Evolutionary conservation across 305 asterid genomes (phyloP), one percentile per base, ranked within the genome.

Genomic region (Fraxinus sp.): DNA sequence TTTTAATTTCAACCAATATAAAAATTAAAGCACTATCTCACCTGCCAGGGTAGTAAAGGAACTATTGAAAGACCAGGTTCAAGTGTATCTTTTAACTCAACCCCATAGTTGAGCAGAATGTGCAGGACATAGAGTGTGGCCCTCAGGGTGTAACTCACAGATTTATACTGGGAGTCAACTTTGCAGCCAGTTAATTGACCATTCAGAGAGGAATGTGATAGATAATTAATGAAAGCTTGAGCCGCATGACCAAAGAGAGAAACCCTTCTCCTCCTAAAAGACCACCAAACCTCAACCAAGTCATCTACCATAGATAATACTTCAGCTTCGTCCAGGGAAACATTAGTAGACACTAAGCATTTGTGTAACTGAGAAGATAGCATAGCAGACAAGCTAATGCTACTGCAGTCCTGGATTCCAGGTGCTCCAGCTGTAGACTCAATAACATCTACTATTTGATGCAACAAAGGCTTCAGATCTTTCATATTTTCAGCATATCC

Each of bases 31-130:
- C 46, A 84, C 66, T 46, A 68, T 28, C 89, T 87, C 89, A 95
- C 99, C 98, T 97, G 98, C 99, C 98, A 97, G 77, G 98, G 98
- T 83, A 92, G 89, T 91, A 97, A 86, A 84, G 99, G 98, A 86
- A 91, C 97, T 86, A 89, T 90, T 22, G 94, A 92, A 64, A 97
- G 96, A 83, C 96, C 94, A 82, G 96, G 93, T 86, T 91, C 97
- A 84, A 97, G 93, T 77, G 86, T 90, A 87, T 92, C 98, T 79
- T 89, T 87, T 85, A 95, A 88, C 92, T 97, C 98, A 81, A 89
- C 91, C 70, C 99, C 99, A 85, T 92, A 97, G 87, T 90, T 92
- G 85, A 97, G 97, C 86, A 97, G 96, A 92, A 95, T 93, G 82
- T 92, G 89, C 85, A 95, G 85, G 82, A 97, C 96, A 77, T 92